Percentiles rank a stretch among this genome's conserved stretches.
Evolutionary conservation across 345 rosid species (phyloP).

Genomic region (Leavenworthia alabamica): DNA sequence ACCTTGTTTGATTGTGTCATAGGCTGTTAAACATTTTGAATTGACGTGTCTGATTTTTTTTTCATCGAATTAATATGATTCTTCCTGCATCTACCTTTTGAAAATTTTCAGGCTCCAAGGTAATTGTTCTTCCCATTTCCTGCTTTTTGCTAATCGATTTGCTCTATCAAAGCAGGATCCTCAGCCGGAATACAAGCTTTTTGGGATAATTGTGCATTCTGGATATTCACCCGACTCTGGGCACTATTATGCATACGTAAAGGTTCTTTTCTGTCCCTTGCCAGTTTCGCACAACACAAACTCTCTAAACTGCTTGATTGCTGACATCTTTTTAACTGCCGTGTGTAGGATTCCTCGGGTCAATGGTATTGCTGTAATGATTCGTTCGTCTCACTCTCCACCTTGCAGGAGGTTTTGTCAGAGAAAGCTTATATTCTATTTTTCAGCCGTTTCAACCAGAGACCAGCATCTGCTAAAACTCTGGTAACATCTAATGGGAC

Average conservation of each 20-base stretch:
- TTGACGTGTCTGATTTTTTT: not conserved
- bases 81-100: not conserved
- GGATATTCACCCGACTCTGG: slow-evolving; percentile 92
- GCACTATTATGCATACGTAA: slow-evolving; percentile 92
- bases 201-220: slow-evolving; percentile 93
- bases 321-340: slow-evolving; percentile 23
- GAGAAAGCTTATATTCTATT: slow-evolving; percentile 92
- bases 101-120: not conserved
- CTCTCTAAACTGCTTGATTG: slow-evolving; percentile 3
- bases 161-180: slow-evolving; percentile 51
- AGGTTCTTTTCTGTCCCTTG: slow-evolving; percentile 40
- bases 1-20: not conserved
- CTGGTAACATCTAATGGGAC: slow-evolving; percentile 46
- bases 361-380: slow-evolving; percentile 98
- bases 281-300: not conserved
- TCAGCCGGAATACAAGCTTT: slow-evolving; percentile 79
- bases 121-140: not conserved
- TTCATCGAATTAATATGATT: not conserved
- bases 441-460: slow-evolving; percentile 68
- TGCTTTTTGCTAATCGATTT: not conserved
- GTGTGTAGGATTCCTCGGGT: slow-evolving; percentile 68
- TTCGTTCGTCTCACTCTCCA: slow-evolving; percentile 62
- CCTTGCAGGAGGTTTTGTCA: slow-evolving; percentile 79
- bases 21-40: not conserved
- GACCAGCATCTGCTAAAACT: slow-evolving; percentile 41